Base-by-base conservation (phyloP, 2,329 filamentous ascomycete genomes). In the Geosmithia flava region DNA sequence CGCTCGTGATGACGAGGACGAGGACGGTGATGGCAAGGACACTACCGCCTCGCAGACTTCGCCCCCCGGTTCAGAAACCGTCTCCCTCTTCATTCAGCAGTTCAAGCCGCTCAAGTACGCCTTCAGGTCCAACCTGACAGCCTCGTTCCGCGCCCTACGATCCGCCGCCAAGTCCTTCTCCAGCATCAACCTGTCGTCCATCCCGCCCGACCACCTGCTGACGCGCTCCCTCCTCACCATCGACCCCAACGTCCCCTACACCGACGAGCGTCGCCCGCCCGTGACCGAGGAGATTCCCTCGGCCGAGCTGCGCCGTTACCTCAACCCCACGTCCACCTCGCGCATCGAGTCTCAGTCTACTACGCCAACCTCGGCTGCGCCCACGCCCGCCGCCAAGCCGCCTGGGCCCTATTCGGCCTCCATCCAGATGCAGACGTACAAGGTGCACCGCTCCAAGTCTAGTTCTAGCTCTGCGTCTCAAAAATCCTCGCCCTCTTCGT, bases 381-480 rank as follows among this genome's bases (percentile, higher is more conserved):
- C 29, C 29, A 30, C 6, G 7, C 11, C 29, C 13, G 59, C 60
- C 33, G 53, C 56, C 8, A 54, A 56, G 37, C 48, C 56, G 27
- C 49, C 65, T 48, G 63, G 68, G 51, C 65, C 67, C 47, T 83
- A 76, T 56, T 81, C 78, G 15, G 79, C 81, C 23, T 83, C 81
- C 2, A 84, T 85, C 50, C 80, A 84, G 59, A 83, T 85, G 80
- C 79, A 83, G 57, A 85, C 81, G 1, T 85, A 85, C 68, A 80
- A 78, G 57, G 71, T 79, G 33, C 72, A 73, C 55, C 70, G 70
- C 37, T 72, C 70, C 27, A 68, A 66, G 51, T 66, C 65, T 47
- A 55, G 62, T 40, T 55, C 64, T 20, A 49, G 59, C n/a, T n/a
- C n/a, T n/a, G n/a, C n/a, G n/a, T n/a, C n/a, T n/a, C 50, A 56